phyloP scores from a whole-genome alignment of 2,329 filamentous ascomycete genomes.

The Aureobasidium musti region DNA sequence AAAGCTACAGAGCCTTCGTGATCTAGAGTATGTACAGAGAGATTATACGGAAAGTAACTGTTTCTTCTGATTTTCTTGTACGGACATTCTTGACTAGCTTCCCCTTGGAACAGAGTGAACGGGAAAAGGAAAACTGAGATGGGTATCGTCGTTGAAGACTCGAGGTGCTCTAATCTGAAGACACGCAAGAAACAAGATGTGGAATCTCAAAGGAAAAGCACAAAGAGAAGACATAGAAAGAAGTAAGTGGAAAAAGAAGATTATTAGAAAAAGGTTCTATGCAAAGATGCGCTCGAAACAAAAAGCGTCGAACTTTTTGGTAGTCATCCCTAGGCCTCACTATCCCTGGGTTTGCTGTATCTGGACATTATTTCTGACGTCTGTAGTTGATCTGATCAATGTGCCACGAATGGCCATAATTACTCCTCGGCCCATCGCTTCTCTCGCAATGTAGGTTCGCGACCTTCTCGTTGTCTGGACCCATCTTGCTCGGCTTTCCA shows the following conservation, averaged over 20 bases:
- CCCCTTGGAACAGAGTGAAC: too few relatives aligned
- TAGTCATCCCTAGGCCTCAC: background rate
- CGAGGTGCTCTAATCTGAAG: background rate
- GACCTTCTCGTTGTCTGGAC: constrained; percentile 55
- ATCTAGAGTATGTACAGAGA: too few relatives aligned
- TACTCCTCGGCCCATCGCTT: constrained; percentile 68
- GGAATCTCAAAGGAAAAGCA: background rate
- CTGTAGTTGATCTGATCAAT: background rate
- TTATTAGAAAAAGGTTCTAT: constrained; percentile 12
- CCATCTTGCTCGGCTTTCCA: constrained; percentile 78
- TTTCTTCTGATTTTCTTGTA: too few relatives aligned
- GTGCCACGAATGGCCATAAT: background rate
- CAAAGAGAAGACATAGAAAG: background rate
- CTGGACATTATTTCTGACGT: background rate
- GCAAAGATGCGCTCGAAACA: background rate
- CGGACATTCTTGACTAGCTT: too few relatives aligned
- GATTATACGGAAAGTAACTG: too few relatives aligned
- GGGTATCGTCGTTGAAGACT: constrained; percentile 29
- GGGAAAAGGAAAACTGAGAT: background rate
- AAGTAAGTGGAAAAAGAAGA: background rate
- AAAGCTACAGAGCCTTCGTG: too few relatives aligned
- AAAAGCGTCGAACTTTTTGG: background rate
- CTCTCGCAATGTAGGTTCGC: constrained; percentile 73
- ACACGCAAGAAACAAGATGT: background rate
- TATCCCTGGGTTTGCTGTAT: background rate